Evolutionary conservation across 345 rosid species (phyloP).

Genomic region (Reutealis trisperma): DNA sequence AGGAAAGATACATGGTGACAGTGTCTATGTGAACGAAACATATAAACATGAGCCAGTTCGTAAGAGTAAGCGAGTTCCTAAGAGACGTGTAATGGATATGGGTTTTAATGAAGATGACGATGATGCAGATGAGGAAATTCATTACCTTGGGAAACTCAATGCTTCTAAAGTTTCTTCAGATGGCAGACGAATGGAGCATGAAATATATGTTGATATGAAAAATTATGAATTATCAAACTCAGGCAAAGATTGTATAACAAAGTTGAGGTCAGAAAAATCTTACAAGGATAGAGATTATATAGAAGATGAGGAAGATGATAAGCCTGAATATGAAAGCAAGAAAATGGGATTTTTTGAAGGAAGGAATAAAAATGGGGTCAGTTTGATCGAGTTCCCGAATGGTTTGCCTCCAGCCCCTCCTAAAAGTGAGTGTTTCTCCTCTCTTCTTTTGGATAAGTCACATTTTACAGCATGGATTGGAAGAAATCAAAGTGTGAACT

Average conservation of each 20-base stretch:
- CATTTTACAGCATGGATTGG: not conserved
- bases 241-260: constrained; percentile 10
- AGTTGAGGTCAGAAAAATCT: not conserved
- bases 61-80: constrained; percentile 27
- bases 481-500: not conserved
- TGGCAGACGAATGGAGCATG: constrained; percentile 11
- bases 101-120: constrained; percentile 22
- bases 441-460: not conserved
- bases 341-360: constrained; percentile 20
- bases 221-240: constrained; percentile 1
- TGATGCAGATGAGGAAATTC: constrained; percentile 21
- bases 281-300: constrained; percentile 8
- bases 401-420: constrained; percentile 26
- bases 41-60: constrained; percentile 21
- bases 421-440: constrained; percentile 25
- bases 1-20: constrained; percentile 24
- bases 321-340: constrained; percentile 12
- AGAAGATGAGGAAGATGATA: constrained; percentile 20
- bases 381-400: constrained; percentile 27
- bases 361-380: constrained; percentile 13
- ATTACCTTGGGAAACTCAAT: constrained; percentile 21
- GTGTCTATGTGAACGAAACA: constrained; percentile 7
- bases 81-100: constrained; percentile 27
- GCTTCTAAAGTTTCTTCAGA: constrained; percentile 14
- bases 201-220: not conserved